phyloP scores from a whole-genome alignment of 495 filamentous ascomycete genomes.

The Friedmanniomyces simplex region DNA sequence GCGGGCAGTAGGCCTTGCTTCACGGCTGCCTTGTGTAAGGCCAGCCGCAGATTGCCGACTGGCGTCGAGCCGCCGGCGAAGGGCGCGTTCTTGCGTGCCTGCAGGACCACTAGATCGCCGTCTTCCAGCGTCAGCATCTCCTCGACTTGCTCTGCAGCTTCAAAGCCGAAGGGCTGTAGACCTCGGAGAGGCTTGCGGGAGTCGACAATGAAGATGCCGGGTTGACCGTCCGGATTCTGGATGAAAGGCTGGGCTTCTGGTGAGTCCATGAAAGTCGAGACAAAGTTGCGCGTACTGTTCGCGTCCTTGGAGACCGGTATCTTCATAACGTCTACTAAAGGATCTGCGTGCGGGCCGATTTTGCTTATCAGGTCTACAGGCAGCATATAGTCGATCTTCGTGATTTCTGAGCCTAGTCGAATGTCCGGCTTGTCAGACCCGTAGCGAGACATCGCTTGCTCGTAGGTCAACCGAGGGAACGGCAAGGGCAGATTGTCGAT shows the following conservation, averaged over 20 bases:
- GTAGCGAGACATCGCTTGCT: constrained; percentile 66
- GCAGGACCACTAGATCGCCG: constrained; percentile 68
- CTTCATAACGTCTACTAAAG: constrained; percentile 63
- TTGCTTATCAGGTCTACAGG: constrained; percentile 57
- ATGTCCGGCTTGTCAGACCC: constrained; percentile 91
- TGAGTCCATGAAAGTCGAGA: constrained; percentile 56
- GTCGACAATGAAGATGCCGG: constrained; percentile 66
- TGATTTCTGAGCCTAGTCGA: constrained; percentile 52
- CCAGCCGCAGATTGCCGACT: constrained; percentile 65
- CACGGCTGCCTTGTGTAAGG: constrained; percentile 58
- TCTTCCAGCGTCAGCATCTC: constrained; percentile 45
- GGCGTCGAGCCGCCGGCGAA: constrained; percentile 62
- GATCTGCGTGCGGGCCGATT: constrained; percentile 52
- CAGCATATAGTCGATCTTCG: constrained; percentile 49
- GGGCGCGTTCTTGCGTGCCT: constrained; percentile 56
- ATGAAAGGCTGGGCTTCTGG: constrained; percentile 51
- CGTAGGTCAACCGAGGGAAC: constrained; percentile 58
- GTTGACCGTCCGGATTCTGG: constrained; percentile 56
- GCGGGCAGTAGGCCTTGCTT: constrained; percentile 44
- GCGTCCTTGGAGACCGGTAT: constrained; percentile 42
- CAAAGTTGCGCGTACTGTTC: constrained; percentile 45
- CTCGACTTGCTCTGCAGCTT: constrained; percentile 51
- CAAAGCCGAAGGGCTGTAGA: constrained; percentile 61
- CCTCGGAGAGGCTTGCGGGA: constrained; percentile 59
- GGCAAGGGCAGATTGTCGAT: constrained; percentile 23